Evolutionary conservation across 2,329 filamentous ascomycete species (phyloP).

Genomic region (Onygena corvina): DNA sequence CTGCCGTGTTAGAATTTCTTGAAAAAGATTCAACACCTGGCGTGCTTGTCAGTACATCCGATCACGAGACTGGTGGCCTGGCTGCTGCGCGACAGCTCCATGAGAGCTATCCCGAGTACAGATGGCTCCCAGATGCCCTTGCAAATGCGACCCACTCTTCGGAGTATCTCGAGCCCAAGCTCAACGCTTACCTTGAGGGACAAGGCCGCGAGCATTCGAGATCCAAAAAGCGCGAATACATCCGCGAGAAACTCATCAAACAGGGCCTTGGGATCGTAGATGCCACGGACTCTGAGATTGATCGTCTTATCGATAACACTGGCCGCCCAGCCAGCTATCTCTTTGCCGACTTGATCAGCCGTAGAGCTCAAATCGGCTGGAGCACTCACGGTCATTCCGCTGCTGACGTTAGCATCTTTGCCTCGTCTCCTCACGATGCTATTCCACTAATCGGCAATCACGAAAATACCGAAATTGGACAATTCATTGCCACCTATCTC

Average conservation of each 20-base stretch:
- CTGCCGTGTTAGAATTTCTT: constrained; percentile 73
- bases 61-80: constrained; percentile 91
- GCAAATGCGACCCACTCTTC: constrained; percentile 66
- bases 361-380: constrained; percentile 85
- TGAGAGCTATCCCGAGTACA: constrained; percentile 52
- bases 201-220: constrained; percentile 28
- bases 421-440: constrained; percentile 54
- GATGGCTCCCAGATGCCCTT: constrained; percentile 73
- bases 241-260: constrained; percentile 55
- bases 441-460: constrained; percentile 66
- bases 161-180: constrained; percentile 54
- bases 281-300: constrained; percentile 58
- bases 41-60: constrained; percentile 77
- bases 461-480: constrained; percentile 86
- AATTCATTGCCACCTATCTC: constrained; percentile 68
- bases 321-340: constrained; percentile 45
- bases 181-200: constrained; percentile 47
- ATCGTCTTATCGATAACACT: constrained; percentile 46
- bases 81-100: constrained; percentile 62
- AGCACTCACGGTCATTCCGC: constrained; percentile 85
- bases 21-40: constrained; percentile 58
- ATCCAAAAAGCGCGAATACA: constrained; percentile 47
- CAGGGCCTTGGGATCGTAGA: constrained; percentile 66
- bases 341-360: constrained; percentile 76
- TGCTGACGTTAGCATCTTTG: constrained; percentile 94